These are phyloP conservation scores for Naumovozyma baii DNA, from an alignment of 805 yeast species.

Conservation along the genomic window DNA sequence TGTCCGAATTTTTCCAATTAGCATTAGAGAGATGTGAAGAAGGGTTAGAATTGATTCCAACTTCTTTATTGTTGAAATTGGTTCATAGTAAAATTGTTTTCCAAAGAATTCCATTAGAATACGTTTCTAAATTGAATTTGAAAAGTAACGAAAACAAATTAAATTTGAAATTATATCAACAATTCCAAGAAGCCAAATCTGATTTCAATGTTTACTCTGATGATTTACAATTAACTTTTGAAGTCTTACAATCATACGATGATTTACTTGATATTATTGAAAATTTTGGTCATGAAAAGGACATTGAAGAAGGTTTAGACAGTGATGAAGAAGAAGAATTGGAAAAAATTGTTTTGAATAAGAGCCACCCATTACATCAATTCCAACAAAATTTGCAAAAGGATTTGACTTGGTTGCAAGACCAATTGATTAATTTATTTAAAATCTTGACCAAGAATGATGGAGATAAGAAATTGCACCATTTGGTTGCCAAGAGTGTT, in stretches of 20 bases:
- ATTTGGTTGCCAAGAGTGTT: slow-evolving; percentile 38
- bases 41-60: slow-evolving; percentile 46
- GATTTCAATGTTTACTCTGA: slow-evolving; percentile 38
- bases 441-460: slow-evolving; percentile 8
- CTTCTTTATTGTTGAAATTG: slow-evolving; percentile 39
- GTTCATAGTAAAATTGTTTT: slow-evolving; percentile 48
- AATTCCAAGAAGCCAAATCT: slow-evolving; percentile 39
- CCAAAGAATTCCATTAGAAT: slow-evolving; percentile 50
- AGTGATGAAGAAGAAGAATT: slow-evolving; percentile 39
- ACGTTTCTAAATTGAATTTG: slow-evolving; percentile 40
- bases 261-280: slow-evolving; percentile 60
- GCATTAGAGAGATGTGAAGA: slow-evolving; percentile 58
- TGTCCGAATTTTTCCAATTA: slow-evolving; percentile 53
- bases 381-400: slow-evolving; percentile 31
- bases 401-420: slow-evolving; percentile 42
- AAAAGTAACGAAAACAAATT: slow-evolving; percentile 30
- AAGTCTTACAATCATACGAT: slow-evolving; percentile 48
- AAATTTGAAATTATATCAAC: slow-evolving; percentile 30
- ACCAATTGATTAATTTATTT: slow-evolving; percentile 20
- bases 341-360: slow-evolving; percentile 32
- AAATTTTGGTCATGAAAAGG: slow-evolving; percentile 48
- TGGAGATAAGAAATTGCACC: slow-evolving; percentile 21
- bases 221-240: slow-evolving; percentile 34
- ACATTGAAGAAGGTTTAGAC: slow-evolving; percentile 50
- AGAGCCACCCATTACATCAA: slow-evolving; percentile 48